A percentile compares a stretch with the other conserved stretches of the same genome.
Evolutionary conservation across 2,329 filamentous ascomycete genomes (phyloP).

Genomic region (Myriosclerotinia curreyana): DNA sequence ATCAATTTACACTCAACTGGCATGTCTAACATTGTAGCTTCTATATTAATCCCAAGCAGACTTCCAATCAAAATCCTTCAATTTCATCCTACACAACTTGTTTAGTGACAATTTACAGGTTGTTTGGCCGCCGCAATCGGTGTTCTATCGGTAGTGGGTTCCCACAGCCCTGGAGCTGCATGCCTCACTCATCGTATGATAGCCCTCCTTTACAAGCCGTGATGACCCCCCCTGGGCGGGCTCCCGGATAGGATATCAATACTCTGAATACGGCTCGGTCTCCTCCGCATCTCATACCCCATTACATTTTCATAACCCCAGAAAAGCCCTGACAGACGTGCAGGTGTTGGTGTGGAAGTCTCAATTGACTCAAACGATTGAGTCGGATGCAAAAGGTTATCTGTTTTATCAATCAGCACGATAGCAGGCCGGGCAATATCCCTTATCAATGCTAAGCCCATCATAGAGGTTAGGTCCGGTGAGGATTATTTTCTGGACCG

Average conservation of each 20-base stretch:
- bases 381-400: neutral
- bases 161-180: neutral
- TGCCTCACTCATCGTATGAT: slow-evolving; percentile 2
- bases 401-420: slow-evolving; percentile 12
- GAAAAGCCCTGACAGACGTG: neutral
- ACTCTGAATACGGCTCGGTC: neutral
- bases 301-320: neutral
- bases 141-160: neutral
- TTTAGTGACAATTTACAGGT: slow-evolving; percentile 9
- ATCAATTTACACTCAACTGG: neutral
- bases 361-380: neutral
- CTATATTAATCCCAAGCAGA: neutral
- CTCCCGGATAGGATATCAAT: neutral
- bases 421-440: slow-evolving; percentile 10
- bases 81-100: slow-evolving; percentile 1
- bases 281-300: neutral
- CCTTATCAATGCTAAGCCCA: slow-evolving; percentile 3
- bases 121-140: neutral
- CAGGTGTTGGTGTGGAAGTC: neutral
- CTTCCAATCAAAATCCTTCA: neutral
- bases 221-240: neutral
- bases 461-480: neutral
- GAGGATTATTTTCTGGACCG: neutral
- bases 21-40: neutral
- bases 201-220: neutral